Percentiles rank a stretch among this genome's conserved stretches.
Conservation (phyloP, 352 stramenopile genomes). For the Phytophthora melonis region DNA sequence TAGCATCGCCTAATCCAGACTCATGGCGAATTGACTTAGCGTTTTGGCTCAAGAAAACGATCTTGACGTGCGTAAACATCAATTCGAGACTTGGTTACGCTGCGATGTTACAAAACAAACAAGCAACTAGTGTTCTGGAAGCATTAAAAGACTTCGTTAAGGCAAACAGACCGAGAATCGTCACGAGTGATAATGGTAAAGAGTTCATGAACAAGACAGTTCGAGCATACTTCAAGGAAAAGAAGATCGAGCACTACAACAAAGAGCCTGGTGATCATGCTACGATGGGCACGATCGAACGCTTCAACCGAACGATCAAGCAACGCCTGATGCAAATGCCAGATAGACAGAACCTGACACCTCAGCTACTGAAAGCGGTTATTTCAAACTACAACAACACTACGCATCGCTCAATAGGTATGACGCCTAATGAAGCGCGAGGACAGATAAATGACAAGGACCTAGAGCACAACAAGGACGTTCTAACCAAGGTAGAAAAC, state of each 20-base stretch:
- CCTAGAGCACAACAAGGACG: constrained; percentile 19
- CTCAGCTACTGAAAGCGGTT: constrained; percentile 14
- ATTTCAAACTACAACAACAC: constrained; percentile 31
- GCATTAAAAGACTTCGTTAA: constrained; percentile 22
- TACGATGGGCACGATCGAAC: constrained; percentile 38
- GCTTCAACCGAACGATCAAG: constrained; percentile 37
- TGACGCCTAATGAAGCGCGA: constrained; percentile 27
- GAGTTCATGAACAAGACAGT: constrained; percentile 25
- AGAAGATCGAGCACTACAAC: constrained; percentile 31
- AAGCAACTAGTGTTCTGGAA: constrained; percentile 12
- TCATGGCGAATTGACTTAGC: constrained; percentile 31
- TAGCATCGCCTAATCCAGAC: constrained; percentile 27
- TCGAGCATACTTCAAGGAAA: constrained; percentile 19
- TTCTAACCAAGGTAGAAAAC: not conserved
- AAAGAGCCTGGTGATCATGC: constrained; percentile 32
- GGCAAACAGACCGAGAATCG: constrained; percentile 11
- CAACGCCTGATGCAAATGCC: constrained; percentile 26
- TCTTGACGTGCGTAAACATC: constrained; percentile 35
- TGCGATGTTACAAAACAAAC: constrained; percentile 16
- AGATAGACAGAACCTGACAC: not conserved
- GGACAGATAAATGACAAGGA: constrained; percentile 17
- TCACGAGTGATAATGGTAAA: constrained; percentile 33
- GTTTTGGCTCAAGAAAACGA: constrained; percentile 16
- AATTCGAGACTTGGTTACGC: constrained; percentile 37
- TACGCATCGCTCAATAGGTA: constrained; percentile 14